Evolutionary conservation across 805 yeast genomes (phyloP), one percentile per base, ranked within the genome.

Genomic region (Candida koratica): DNA sequence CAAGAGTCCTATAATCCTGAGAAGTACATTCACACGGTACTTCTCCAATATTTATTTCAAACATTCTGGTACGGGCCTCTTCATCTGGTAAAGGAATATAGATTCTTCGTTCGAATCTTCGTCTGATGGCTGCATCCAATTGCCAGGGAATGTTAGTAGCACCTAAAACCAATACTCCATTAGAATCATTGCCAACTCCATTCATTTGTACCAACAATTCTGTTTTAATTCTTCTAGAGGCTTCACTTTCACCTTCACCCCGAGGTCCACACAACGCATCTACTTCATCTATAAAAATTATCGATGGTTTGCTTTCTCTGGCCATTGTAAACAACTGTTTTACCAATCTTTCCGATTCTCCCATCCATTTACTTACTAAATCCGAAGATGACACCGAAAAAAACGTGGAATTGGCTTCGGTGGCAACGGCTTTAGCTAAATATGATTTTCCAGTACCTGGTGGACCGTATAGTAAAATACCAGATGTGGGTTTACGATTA

Each of bases 101-200:
- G 42, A 93, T 93, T 64, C 98, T 79, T 48, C 84, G 79, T 60
- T 93, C 98, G 52, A 93, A 93, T 60, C 98, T 81, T 65, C 99
- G 81, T 60, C 98, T 77, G 32, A 93, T 86, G 6, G 98, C 99
- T 30, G 97, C 87, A 60, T 93, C 98, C 48, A 93, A 70, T 64
- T 90, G 97, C 98, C 98, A 93, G 13, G 98, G 98, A 42, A 93
- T 93, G 59, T 93, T 93, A 6, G 98, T 93, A 2, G 98, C 98
- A 18, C 98, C 98, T 35, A 93, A 69, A 0, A 93, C 97, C 23
- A 93, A 67, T 2, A 93, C 97, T 6, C 98, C 98, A 32, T 73
- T 72, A 1, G 96, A 67, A 56, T 93, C 97, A 56, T 87, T 89
- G 11, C 98, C 98, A 11, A 93, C 98, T 50, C 98, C 98, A 60